Conservation (phyloP, 352 stramenopile genomes). For the Phytophthora tentaculata region DNA sequence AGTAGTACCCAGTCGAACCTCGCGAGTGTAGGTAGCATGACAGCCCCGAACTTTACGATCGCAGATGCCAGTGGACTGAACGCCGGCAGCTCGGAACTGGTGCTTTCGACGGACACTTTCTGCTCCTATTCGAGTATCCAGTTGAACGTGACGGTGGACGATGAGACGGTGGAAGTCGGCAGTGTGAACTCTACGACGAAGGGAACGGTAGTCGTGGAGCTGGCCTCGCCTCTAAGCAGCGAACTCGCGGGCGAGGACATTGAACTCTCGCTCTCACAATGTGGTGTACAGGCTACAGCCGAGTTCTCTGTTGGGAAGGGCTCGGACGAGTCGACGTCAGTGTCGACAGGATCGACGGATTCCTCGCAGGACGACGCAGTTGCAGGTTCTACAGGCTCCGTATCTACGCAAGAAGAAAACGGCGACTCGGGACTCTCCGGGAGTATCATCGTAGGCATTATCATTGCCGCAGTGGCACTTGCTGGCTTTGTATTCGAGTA, state of each 20-base stretch:
- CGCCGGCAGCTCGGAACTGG: conserved; percentile 41
- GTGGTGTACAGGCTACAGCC: conserved; percentile 34
- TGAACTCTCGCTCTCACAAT: conserved; percentile 57
- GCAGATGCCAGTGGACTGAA: conserved; percentile 40
- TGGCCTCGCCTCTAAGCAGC: conserved; percentile 42
- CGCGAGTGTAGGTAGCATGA: conserved; percentile 51
- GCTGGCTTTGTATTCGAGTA: conserved; percentile 79
- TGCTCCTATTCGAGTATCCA: conserved; percentile 41
- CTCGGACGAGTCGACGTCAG: conserved; percentile 25
- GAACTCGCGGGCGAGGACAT: conserved; percentile 40
- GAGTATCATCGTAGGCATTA: conserved; percentile 74
- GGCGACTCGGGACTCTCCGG: conserved; percentile 60
- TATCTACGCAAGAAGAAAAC: conserved; percentile 63
- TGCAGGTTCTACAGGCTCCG: conserved; percentile 24
- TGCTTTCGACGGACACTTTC: conserved; percentile 50
- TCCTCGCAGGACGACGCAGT: conserved; percentile 10
- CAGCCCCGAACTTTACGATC: conserved; percentile 48
- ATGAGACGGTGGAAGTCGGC: conserved; percentile 33
- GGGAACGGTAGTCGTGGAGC: conserved; percentile 47
- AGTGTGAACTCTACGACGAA: conserved; percentile 50
- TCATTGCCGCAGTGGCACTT: conserved; percentile 66
- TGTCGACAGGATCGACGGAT: conserved; percentile 25
- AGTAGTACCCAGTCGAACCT: conserved; percentile 57
- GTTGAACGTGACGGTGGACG: conserved; percentile 40
- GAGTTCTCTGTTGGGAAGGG: conserved; percentile 28